Evolutionary conservation across 2,329 filamentous ascomycete genomes (phyloP).

Genomic region (Trichophyton verrucosum): DNA sequence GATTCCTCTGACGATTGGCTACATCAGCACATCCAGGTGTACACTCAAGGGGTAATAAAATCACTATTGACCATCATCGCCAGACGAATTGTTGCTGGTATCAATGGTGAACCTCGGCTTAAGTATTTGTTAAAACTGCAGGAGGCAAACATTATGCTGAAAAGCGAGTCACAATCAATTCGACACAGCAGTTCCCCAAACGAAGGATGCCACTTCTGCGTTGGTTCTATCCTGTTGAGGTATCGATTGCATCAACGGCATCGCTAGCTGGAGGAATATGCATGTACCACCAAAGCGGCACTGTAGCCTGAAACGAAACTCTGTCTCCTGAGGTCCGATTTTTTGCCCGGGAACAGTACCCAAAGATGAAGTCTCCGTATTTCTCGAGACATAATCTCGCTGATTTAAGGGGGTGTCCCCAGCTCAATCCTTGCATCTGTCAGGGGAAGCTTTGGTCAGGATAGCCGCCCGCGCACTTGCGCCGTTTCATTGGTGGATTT

Average conservation of each 20-base stretch:
- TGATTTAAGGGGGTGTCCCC: not conserved
- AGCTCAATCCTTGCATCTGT: not conserved
- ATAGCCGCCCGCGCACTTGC: not conserved
- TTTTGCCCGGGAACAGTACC: not conserved
- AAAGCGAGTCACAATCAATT: not conserved
- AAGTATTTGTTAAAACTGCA: not conserved
- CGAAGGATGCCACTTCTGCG: not conserved
- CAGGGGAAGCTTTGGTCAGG: constrained; percentile 1
- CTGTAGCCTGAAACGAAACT: not conserved
- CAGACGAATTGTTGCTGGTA: not conserved
- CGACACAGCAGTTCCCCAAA: not conserved
- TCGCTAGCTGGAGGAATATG: not conserved
- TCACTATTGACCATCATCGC: not conserved
- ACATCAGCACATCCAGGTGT: not conserved
- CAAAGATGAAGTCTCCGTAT: not conserved
- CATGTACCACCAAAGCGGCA: not conserved
- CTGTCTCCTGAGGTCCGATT: not conserved
- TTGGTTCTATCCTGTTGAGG: not conserved
- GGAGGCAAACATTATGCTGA: not conserved
- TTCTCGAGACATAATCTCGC: not conserved
- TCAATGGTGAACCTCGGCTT: not conserved
- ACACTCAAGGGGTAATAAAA: not conserved
- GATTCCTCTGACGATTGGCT: not conserved
- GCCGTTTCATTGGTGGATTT: not conserved
- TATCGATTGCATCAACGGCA: not conserved